A percentile compares a stretch with the other conserved stretches of the same genome.
Evolutionary conservation across 768 basidiomycete species (phyloP).

Genomic region (Suillus discolor): DNA sequence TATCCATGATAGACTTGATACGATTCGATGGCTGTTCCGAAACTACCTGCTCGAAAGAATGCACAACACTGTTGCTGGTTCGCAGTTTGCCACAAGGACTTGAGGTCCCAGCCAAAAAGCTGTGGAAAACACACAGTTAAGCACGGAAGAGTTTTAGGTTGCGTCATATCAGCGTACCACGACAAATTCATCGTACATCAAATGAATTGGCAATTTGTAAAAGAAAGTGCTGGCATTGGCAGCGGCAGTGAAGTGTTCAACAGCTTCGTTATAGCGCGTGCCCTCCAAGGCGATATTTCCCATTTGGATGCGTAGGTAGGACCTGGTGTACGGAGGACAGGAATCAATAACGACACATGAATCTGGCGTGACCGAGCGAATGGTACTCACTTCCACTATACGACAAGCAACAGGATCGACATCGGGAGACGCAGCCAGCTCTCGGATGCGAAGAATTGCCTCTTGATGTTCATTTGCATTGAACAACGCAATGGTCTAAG

Average conservation of each 20-base stretch:
- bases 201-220: neutral
- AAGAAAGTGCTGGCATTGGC: neutral
- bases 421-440: neutral
- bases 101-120: neutral
- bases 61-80: neutral
- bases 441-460: neutral
- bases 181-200: neutral
- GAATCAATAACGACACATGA: neutral
- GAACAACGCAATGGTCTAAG: neutral
- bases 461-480: neutral
- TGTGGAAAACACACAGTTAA: neutral
- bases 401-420: neutral
- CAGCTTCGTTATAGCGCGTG: neutral
- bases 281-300: neutral
- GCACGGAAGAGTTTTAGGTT: neutral
- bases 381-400: neutral
- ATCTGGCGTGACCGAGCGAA: neutral
- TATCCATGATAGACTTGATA: neutral
- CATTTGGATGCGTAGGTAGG: neutral
- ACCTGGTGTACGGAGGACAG: neutral
- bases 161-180: neutral
- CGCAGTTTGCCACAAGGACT: neutral
- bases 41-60: neutral
- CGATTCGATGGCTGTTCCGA: neutral
- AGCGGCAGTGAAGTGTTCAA: neutral